Conservation (phyloP, 164 flowering plant genomes). For the Houttuynia cordata region DNA sequence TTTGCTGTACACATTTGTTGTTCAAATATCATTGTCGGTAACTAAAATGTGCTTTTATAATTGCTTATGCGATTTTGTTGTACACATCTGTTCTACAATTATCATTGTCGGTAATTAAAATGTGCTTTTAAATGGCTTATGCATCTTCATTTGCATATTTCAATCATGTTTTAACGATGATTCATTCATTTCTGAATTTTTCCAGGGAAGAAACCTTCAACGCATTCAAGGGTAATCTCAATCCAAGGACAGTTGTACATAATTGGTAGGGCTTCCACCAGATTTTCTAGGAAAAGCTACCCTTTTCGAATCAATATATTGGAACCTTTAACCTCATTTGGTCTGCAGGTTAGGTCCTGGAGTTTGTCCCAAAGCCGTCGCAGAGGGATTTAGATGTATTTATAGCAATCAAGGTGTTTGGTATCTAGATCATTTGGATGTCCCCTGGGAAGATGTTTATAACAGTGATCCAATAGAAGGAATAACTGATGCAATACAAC, state of each 20-base stretch:
- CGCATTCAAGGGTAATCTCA: constrained; percentile 47
- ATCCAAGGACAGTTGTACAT: constrained; percentile 79
- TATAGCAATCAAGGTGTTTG: constrained; percentile 87
- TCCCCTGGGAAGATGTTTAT: constrained; percentile 65
- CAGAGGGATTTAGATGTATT: constrained; percentile 82
- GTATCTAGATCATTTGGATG: constrained; percentile 91
- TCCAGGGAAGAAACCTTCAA: constrained; percentile 96
- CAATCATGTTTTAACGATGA: not conserved
- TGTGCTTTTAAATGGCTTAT: not conserved
- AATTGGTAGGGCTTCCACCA: constrained; percentile 56
- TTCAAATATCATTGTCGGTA: too few species aligned
- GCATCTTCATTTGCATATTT: not conserved
- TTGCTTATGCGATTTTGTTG: too few species aligned
- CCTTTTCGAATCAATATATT: not conserved
- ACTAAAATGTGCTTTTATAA: not conserved
- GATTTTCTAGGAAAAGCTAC: not conserved
- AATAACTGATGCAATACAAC: constrained; percentile 39
- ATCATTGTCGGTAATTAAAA: too few species aligned
- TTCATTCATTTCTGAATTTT: constrained; percentile 1
- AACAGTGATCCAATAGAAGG: constrained; percentile 76
- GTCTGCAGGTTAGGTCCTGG: constrained; percentile 71
- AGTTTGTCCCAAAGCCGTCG: constrained; percentile 80
- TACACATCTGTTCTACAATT: too few species aligned
- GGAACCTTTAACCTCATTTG: not conserved
- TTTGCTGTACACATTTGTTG: too few species aligned